Evolutionary conservation across 768 basidiomycete genomes (phyloP), one percentile per base, ranked within the genome.

Genomic region (Chalciporus pseudorubinellus): DNA sequence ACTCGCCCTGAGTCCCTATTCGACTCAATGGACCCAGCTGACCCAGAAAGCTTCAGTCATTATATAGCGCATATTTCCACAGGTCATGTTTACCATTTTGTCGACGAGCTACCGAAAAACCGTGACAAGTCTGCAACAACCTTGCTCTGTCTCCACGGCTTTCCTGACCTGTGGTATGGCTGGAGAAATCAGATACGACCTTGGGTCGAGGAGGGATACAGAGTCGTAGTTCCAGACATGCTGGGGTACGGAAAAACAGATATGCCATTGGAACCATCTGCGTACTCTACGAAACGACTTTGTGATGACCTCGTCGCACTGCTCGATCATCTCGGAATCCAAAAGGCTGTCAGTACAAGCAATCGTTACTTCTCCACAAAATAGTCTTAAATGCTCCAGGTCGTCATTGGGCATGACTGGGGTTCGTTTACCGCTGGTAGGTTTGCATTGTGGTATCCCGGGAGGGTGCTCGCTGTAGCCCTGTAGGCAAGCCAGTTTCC

Each of bases 351-450:
- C 59, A 54, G 83, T 74, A 2, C 24, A 5, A 7, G 20, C 26
- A 14, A 2, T 10, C 12, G 16, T 33, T 43, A 0, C n/a, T 20
- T 42, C 26, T 16, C 39, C 12, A 11, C 24, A 16, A 2, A 19
- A 33, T 29, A 22, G 48, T 26, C 50, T 55, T 31, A 59, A 31
- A 10, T 8, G n/a, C 26, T 13, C 0, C 50, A 77, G 85, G 74
- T 88, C 11, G 68, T 90, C 50, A 74, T 90, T 51, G 90, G 87
- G 0, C 90, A 92, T 59, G 90, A 92, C 59, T 92, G 89, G 89
- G 90, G 90, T 6, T 72, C 85, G 3, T 79, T 72, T 53, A 79
- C 73, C 12, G 86, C 77, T 2, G 77, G 76, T 39, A 74, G 89
- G 19, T 84, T 92, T 59, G 83, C 85, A 11, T 72, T 89, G 20